phyloP scores from a whole-genome alignment of 768 basidiomycete species.

The Chalciporus pseudorubinellus region DNA sequence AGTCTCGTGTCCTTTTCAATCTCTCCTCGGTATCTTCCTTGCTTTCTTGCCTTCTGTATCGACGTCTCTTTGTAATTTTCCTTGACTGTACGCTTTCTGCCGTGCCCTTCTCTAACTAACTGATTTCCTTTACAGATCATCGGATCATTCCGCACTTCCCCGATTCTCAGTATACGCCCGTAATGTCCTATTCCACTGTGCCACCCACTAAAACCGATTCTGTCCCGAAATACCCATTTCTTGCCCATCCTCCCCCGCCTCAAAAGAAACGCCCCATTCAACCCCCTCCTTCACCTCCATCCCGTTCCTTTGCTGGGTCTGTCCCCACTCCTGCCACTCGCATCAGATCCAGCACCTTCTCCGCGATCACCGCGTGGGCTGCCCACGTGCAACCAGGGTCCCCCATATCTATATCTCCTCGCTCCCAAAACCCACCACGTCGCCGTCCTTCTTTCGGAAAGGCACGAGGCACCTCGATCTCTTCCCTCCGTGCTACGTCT shows the following conservation, averaged over 20 bases:
- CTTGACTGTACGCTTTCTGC: slow-evolving; percentile 1
- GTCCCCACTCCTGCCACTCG: slow-evolving; percentile 20
- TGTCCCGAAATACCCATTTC: slow-evolving; percentile 40
- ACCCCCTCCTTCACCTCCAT: slow-evolving; percentile 29
- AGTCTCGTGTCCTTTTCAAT: slow-evolving; percentile 15
- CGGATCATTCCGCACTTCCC: slow-evolving; percentile 7
- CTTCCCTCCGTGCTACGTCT: slow-evolving; percentile 39
- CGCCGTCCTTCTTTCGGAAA: slow-evolving; percentile 34
- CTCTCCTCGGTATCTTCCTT: background rate
- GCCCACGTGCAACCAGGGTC: slow-evolving; percentile 67
- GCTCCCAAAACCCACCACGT: slow-evolving; percentile 37
- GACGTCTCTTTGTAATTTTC: slow-evolving; percentile 6
- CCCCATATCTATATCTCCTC: slow-evolving; percentile 45
- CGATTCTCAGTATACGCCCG: background rate
- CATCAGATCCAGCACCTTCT: slow-evolving; percentile 44
- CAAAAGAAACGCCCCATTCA: slow-evolving; percentile 35
- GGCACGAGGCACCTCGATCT: slow-evolving; percentile 35
- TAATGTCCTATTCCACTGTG: slow-evolving; percentile 5
- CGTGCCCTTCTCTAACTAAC: slow-evolving; percentile 2
- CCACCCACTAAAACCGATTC: slow-evolving; percentile 17
- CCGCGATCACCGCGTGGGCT: slow-evolving; percentile 60
- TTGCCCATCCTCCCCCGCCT: slow-evolving; percentile 40
- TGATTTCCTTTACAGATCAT: slow-evolving; percentile 8
- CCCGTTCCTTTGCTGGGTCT: background rate
- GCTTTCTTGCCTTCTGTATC: slow-evolving; percentile 1